Evolutionary conservation across 805 yeast genomes (phyloP), one percentile per base, ranked within the genome.

Genomic region (Priceomyces medius): DNA sequence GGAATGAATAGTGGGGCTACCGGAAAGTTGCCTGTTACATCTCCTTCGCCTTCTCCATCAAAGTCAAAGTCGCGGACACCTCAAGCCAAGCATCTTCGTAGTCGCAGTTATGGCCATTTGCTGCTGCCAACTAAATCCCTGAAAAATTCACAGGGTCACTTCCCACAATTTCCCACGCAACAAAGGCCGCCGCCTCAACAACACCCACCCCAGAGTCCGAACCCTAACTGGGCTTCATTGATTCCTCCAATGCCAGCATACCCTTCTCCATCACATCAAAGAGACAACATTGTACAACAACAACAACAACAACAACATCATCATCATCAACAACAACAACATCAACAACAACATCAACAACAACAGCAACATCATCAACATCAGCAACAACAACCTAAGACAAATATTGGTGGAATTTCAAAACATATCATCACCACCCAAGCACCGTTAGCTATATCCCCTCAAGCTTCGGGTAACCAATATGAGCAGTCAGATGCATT

Each of bases 201-300:
- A 17, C 16, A 17, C 3, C 38, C 38, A 18, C 38, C 38, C 6
- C 38, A 35, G 38, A 35, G 38, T 35, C 38, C 38, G 7, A 37
- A 27, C 20, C 42, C 56, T 7, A 51, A 58, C 42, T 63, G 68
- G 68, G 58, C 63, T 10, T 38, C 63, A 9, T 50, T 64, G 29
- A 64, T 64, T 16, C 69, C 71, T n/a, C 71, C 69, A 10, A 45
- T 61, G 51, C 64, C 63, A 10, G 24, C 53, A 9, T 48, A 45
- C 31, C 55, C 59, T 10, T 42, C 45, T 20, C 42, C 50, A 3
- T 42, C 51, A n/a, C 42, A 49, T 20, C 40, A 42, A 20, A 44
- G 44, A 12, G 46, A 50, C 4, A 26, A 18, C 6, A 20, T 23
- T 18, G n/a, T 13, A n/a, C 24, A 14, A 9, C 29, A 26, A 26